Base-by-base conservation (phyloP, 2,329 filamentous ascomycete genomes). In the Thelonectria rubi region DNA sequence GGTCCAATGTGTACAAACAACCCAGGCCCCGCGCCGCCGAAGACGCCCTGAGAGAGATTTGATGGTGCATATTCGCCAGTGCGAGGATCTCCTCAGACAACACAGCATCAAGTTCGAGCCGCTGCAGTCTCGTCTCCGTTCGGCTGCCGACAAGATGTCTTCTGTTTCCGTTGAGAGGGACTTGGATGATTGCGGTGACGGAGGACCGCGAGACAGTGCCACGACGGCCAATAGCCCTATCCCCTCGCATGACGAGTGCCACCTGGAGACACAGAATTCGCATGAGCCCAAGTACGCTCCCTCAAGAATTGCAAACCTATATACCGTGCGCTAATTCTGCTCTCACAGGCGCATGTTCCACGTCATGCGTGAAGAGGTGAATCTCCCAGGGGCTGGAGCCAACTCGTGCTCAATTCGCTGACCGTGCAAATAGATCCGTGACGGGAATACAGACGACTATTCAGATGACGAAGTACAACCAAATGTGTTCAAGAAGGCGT, bases 81-180 rank as follows among this genome's bases (percentile, higher is more conserved):
- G 89, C 64, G 88, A 90, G 71, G 72, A 74, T 14, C 72, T 90
- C 26, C 80, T 90, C 6, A 79, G 77, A 15, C 73, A 83, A 61
- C 80, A 89, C 60, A 79, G 83, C 34, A 79, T 90, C 58, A 63
- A 73, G 0, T 89, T 90, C 65, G 81, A 88, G 24, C 75, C 79
- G 0, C 68, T 81, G 0, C 77, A 78, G 43, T 67, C 65, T 9
- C 56, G 68, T 4, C 2, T 6, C 10, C n/a, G n/a, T 43, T 26
- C 57, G 2, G 48, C 45, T 18, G 47, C 6, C 14, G 7, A 58
- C n/a, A 17, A 58, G 48, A 46, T 51, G 6, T 18, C 62, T 17
- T 18, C 8, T 43, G n/a, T 5, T 3, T 20, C 40, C 3, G 39
- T 21, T 24, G 2, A 39, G 40, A 51, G 37, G 0, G 46, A 40